Conservation (phyloP, 1,139 yeast genomes). For the Debaryomyces subglobosus region DNA sequence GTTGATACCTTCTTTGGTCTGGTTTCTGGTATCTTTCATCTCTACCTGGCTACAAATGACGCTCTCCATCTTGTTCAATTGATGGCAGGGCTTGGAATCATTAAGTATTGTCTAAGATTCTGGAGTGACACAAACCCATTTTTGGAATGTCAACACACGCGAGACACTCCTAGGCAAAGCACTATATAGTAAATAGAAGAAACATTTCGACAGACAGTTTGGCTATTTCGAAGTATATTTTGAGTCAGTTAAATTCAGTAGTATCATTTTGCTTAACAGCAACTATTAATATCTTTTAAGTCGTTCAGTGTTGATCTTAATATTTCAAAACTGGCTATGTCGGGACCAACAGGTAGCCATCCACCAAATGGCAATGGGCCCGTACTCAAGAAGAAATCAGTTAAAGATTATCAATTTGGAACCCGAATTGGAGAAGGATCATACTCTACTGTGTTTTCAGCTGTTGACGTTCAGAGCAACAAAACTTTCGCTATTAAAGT, state of each 20-base stretch:
- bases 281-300: neutral
- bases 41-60: neutral
- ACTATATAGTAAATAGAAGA: neutral
- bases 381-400: constrained; percentile 35
- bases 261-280: neutral
- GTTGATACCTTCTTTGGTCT: neutral
- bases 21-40: too few species aligned
- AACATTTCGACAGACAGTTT: neutral
- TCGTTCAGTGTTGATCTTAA: neutral
- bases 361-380: constrained; percentile 1
- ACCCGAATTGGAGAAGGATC: constrained; percentile 80
- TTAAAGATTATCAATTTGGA: constrained; percentile 72
- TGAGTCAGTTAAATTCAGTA: neutral
- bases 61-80: neutral
- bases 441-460: constrained; percentile 74
- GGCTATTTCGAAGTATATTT: neutral
- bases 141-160: constrained; percentile 8
- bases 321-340: constrained; percentile 3
- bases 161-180: neutral
- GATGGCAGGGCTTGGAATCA: neutral
- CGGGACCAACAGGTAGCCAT: constrained; percentile 6
- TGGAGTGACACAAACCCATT: constrained; percentile 5
- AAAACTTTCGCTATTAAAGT: constrained; percentile 75
- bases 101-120: neutral
- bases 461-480: constrained; percentile 58